phyloP scores from a whole-genome alignment of 225 moss, liverwort and hornwort species.

The Physcomitrellopsis africana region DNA sequence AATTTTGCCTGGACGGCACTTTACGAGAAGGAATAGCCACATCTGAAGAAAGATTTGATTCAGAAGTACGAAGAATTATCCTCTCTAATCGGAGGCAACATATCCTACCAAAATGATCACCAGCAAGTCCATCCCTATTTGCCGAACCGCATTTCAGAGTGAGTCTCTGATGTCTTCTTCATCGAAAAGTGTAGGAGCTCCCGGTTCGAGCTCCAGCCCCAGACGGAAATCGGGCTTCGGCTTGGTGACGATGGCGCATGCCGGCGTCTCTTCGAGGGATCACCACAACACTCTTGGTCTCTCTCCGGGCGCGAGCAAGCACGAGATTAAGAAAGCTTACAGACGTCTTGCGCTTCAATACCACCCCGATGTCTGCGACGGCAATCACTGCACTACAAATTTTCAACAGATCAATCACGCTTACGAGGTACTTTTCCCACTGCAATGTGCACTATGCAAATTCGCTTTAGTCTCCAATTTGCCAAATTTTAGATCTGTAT shows the following conservation, averaged over 20 bases:
- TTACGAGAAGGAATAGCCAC: too few relatives aligned
- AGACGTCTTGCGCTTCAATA: slow-evolving; percentile 59
- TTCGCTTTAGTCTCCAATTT: background rate
- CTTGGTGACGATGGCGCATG: slow-evolving; percentile 40
- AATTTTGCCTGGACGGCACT: background rate
- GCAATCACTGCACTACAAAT: slow-evolving; percentile 58
- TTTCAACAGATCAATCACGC: slow-evolving; percentile 58
- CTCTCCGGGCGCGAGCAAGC: slow-evolving; percentile 47
- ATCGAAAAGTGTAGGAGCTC: slow-evolving; percentile 26
- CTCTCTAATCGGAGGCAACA: too few relatives aligned
- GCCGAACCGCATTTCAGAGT: slow-evolving; percentile 45
- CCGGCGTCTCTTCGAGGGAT: slow-evolving; percentile 32
- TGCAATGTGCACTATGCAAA: background rate
- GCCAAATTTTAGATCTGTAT: too few relatives aligned
- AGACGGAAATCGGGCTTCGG: slow-evolving; percentile 26
- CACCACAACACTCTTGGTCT: slow-evolving; percentile 47
- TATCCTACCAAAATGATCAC: slow-evolving; percentile 26
- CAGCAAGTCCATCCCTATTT: slow-evolving; percentile 29
- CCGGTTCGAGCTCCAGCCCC: slow-evolving; percentile 31
- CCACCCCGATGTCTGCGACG: slow-evolving; percentile 68
- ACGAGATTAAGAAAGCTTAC: slow-evolving; percentile 68
- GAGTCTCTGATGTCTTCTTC: slow-evolving; percentile 41
- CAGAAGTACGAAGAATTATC: background rate
- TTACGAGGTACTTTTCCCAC: slow-evolving; percentile 45
- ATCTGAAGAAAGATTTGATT: too few relatives aligned